Percentiles rank a stretch among this genome's conserved stretches.
Evolutionary conservation across 768 basidiomycete species (phyloP).

Genomic region (Hortiboletus campestris): DNA sequence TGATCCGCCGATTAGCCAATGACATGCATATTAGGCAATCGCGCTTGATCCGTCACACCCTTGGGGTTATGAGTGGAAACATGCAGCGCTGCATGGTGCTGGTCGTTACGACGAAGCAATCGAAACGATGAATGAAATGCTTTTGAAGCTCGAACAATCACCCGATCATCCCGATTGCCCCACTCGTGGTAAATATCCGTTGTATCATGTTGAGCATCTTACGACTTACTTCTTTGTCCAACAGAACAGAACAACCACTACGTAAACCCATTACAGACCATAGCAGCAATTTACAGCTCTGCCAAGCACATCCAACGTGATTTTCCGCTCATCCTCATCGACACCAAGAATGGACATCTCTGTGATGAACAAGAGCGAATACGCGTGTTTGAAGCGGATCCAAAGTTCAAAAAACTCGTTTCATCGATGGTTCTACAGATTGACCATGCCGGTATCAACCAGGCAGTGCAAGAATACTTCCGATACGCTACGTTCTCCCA

Average conservation of each 20-base stretch:
- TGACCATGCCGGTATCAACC: background rate
- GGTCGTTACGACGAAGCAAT: conserved; percentile 19
- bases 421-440: conserved; percentile 6
- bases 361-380: conserved; percentile 8
- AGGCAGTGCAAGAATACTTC: conserved; percentile 10
- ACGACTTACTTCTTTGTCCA: background rate
- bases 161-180: background rate
- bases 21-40: conserved; percentile 8
- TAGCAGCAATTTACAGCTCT: background rate
- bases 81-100: conserved; percentile 12
- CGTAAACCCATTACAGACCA: conserved; percentile 5
- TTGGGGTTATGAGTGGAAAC: conserved; percentile 10
- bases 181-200: conserved; percentile 3
- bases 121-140: conserved; percentile 4
- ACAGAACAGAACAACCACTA: conserved; percentile 3
- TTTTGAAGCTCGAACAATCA: conserved; percentile 1
- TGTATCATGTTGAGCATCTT: background rate
- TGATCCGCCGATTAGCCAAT: background rate
- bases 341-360: conserved; percentile 13
- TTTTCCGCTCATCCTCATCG: conserved; percentile 15
- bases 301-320: conserved; percentile 1
- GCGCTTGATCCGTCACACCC: conserved; percentile 8
- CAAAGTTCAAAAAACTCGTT: conserved; percentile 16
- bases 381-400: conserved; percentile 7
- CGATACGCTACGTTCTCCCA: conserved; percentile 24